Evolutionary conservation across 2,329 filamentous ascomycete genomes (phyloP).

Genomic region (Chrysosporium queenslandicum): DNA sequence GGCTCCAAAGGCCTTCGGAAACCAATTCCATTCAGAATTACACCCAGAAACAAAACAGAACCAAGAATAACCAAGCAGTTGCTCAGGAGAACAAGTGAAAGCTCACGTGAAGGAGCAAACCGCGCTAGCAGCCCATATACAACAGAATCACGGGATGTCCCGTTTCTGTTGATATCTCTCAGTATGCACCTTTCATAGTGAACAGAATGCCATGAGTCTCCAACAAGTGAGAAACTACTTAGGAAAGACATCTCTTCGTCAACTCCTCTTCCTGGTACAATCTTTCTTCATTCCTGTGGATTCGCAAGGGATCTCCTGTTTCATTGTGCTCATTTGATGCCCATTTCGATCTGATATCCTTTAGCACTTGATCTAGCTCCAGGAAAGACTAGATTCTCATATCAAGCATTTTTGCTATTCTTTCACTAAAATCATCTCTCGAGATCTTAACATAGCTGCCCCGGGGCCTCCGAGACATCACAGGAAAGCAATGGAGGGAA

Average conservation of each 20-base stretch:
- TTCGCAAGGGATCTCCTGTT: too few relatives aligned
- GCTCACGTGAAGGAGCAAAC: constrained; percentile 1
- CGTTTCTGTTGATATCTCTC: background rate
- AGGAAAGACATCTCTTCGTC: background rate
- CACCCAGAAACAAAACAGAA: background rate
- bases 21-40: background rate
- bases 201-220: background rate
- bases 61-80: background rate
- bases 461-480: background rate
- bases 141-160: background rate
- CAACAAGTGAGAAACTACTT: background rate
- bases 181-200: background rate
- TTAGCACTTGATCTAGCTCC: background rate
- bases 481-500: background rate
- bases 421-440: background rate
- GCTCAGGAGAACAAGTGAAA: background rate
- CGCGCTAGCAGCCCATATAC: background rate
- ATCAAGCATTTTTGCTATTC: background rate
- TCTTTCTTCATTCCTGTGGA: too few relatives aligned
- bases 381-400: background rate
- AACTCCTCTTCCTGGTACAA: background rate
- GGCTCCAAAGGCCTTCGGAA: background rate
- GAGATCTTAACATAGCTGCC: background rate
- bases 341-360: background rate
- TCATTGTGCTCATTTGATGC: too few relatives aligned